Conservation (phyloP, 257 asterid species). For the Thymus quinquecostatus region DNA sequence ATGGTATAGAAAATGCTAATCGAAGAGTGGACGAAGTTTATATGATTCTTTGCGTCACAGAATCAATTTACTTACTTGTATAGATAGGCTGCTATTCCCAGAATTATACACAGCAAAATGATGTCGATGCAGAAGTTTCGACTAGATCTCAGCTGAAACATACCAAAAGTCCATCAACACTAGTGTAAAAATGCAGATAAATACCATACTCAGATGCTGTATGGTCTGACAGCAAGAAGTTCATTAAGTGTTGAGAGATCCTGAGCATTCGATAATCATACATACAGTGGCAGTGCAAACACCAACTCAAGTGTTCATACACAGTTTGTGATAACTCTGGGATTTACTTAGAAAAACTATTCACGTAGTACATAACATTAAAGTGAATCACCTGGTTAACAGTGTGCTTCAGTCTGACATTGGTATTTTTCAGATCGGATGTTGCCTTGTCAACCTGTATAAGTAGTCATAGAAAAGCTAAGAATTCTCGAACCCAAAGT, state of each 20-base stretch:
- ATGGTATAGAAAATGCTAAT: neutral
- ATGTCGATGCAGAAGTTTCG: constrained; percentile 95
- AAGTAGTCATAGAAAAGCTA: constrained; percentile 27
- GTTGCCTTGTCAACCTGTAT: constrained; percentile 94
- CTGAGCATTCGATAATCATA: neutral
- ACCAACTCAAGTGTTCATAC: neutral
- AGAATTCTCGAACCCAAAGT: constrained; percentile 8
- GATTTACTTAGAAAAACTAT: neutral
- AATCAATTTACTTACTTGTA: constrained; percentile 70
- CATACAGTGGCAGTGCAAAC: neutral
- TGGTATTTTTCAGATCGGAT: constrained; percentile 90
- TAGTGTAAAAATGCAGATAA: neutral
- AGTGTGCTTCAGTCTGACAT: constrained; percentile 92
- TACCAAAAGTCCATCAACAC: constrained; percentile 22
- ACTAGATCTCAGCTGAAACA: constrained; percentile 89
- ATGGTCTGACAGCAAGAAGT: constrained; percentile 15
- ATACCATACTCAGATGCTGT: neutral
- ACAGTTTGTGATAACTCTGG: neutral
- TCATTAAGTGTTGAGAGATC: neutral
- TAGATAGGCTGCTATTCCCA: constrained; percentile 95
- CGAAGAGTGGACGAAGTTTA: neutral
- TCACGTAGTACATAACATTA: constrained; percentile 15
- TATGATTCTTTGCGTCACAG: neutral
- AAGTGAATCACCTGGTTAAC: constrained; percentile 79
- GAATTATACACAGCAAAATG: constrained; percentile 80